phyloP scores from a whole-genome alignment of 257 asterid genomes.

The Rubia yunnanensis region DNA sequence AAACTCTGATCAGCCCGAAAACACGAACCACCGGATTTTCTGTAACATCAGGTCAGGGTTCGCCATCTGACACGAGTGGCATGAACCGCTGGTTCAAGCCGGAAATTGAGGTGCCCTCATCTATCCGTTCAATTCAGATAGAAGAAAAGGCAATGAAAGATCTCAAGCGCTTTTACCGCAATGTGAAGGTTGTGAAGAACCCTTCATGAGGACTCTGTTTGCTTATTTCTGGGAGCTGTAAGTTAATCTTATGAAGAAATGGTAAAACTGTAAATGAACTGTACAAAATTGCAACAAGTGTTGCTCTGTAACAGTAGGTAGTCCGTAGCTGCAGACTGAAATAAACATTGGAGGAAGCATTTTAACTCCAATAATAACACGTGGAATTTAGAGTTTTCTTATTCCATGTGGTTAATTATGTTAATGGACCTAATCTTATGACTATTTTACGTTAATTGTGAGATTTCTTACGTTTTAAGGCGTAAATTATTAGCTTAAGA shows the following conservation, averaged over 20 bases:
- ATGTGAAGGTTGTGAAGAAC: conserved; percentile 68
- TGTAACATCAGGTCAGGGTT: conserved; percentile 54
- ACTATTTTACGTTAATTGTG: no score
- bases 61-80: conserved; percentile 57
- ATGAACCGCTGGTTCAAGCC: conserved; percentile 93
- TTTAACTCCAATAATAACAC: no score
- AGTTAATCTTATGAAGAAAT: not conserved
- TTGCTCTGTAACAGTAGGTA: not conserved
- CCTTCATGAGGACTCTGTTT: conserved; percentile 28
- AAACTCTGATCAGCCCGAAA: conserved; percentile 57
- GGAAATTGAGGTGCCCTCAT: conserved; percentile 57
- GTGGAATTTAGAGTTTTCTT: no score
- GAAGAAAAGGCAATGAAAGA: conserved; percentile 94
- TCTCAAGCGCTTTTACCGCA: conserved; percentile 80
- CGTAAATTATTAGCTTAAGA: no score
- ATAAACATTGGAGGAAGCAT: no score
- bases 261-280: conserved; percentile 13
- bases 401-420: no score
- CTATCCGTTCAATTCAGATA: conserved; percentile 79
- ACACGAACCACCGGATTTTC: conserved; percentile 71
- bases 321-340: no score
- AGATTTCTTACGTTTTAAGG: no score
- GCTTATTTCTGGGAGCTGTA: not conserved
- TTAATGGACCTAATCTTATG: no score
- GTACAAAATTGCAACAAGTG: conserved; percentile 9